Conservation (phyloP, 1,284 basidiomycete genomes). For the Ceratobasidium sp. region DNA sequence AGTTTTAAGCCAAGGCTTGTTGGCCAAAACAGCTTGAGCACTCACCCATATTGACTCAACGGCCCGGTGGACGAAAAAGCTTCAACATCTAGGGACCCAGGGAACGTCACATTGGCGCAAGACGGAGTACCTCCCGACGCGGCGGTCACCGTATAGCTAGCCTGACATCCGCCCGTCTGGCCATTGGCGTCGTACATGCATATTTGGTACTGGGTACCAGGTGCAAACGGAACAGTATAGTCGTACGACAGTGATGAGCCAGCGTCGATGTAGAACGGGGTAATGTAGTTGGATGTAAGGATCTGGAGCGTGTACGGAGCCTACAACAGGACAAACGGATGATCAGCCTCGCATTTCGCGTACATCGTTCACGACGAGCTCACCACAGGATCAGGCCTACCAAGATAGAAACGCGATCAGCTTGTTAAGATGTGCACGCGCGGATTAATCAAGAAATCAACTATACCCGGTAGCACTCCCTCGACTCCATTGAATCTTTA, state of each 20-base stretch:
- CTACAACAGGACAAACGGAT: background rate
- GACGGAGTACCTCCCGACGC: constrained; percentile 27
- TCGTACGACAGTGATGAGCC: constrained; percentile 67
- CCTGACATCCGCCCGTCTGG: constrained; percentile 72
- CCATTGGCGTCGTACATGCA: constrained; percentile 73
- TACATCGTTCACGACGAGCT: background rate
- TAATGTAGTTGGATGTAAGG: constrained; percentile 68
- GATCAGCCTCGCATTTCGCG: background rate
- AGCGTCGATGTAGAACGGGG: constrained; percentile 67
- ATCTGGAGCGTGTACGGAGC: constrained; percentile 72
- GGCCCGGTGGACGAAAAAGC: constrained; percentile 29
- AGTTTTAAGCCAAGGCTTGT: background rate
- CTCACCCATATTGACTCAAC: constrained; percentile 41
- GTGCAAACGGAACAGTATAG: constrained; percentile 69
- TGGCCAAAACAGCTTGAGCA: background rate
- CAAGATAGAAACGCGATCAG: constrained; percentile 14
- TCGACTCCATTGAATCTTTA: constrained; percentile 67
- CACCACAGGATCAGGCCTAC: constrained; percentile 65
- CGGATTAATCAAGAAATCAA: constrained; percentile 5
- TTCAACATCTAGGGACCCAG: constrained; percentile 29
- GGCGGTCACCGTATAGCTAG: constrained; percentile 65
- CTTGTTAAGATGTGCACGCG: constrained; percentile 28
- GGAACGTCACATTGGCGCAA: constrained; percentile 44
- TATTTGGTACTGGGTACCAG: constrained; percentile 73
- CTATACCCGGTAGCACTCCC: constrained; percentile 63